Conservation (phyloP, 83 land plant genomes). For the Diphasiastrum complanatum region DNA sequence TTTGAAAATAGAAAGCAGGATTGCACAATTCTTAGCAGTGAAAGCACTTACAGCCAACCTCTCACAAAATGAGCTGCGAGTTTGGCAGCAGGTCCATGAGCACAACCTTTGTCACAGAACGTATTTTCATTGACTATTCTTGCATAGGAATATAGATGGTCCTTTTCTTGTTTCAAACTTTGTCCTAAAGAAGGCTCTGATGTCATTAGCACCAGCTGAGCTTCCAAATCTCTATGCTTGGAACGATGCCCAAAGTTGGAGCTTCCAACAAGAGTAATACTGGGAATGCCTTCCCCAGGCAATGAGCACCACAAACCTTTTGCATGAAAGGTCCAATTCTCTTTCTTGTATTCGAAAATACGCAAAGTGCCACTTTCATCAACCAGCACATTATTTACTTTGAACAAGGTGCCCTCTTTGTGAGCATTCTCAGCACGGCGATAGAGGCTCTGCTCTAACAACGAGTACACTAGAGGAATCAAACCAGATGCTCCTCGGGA, state of each 20-base stretch:
- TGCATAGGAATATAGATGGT: constrained; percentile 21
- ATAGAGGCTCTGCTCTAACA: constrained; percentile 29
- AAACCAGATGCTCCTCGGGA: constrained; percentile 31
- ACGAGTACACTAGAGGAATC: constrained; percentile 31
- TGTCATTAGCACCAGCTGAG: constrained; percentile 24
- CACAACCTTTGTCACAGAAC: too few relatives aligned
- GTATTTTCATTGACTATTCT: too few relatives aligned
- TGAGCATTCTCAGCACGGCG: constrained; percentile 14
- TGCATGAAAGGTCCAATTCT: constrained; percentile 37
- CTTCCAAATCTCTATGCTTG: constrained; percentile 33
- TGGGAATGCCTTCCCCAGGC: constrained; percentile 17
- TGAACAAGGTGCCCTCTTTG: too few relatives aligned
- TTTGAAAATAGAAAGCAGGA: too few relatives aligned
- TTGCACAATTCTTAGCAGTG: too few relatives aligned
- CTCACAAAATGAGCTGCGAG: too few relatives aligned
- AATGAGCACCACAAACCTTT: constrained; percentile 35
- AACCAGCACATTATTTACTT: too few relatives aligned
- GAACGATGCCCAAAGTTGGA: constrained; percentile 37
- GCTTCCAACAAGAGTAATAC: constrained; percentile 28
- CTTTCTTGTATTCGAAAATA: constrained; percentile 26
- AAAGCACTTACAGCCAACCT: too few relatives aligned
- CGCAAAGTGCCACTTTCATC: too few relatives aligned
- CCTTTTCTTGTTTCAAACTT: constrained; percentile 23
- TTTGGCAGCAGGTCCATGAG: too few relatives aligned
- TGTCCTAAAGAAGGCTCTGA: constrained; percentile 14